phyloP scores from a whole-genome alignment of 352 stramenopile species.

The Phytophthora sansomeana region DNA sequence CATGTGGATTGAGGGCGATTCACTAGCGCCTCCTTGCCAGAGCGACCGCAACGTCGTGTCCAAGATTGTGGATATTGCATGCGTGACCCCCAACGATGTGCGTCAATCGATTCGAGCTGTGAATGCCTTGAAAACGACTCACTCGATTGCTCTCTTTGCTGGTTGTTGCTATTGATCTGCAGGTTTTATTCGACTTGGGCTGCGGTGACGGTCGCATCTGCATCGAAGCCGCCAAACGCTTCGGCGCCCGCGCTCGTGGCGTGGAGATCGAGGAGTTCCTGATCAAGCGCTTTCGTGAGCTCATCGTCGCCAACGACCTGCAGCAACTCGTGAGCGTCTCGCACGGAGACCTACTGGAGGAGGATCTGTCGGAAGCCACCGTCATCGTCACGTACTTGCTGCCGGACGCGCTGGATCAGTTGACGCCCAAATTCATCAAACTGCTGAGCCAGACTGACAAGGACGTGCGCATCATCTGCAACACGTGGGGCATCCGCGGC shows the following conservation, averaged over 20 bases:
- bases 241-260: slow-evolving; percentile 51
- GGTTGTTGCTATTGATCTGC: neutral
- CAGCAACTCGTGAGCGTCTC: slow-evolving; percentile 54
- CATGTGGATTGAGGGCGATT: slow-evolving; percentile 77
- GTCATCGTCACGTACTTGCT: slow-evolving; percentile 71
- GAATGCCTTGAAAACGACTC: neutral
- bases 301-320: slow-evolving; percentile 46
- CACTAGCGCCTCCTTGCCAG: slow-evolving; percentile 64
- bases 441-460: slow-evolving; percentile 43
- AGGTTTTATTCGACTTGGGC: slow-evolving; percentile 66
- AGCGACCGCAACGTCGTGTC: slow-evolving; percentile 65
- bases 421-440: slow-evolving; percentile 48
- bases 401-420: slow-evolving; percentile 54
- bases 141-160: slow-evolving; percentile 3
- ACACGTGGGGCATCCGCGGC: slow-evolving; percentile 62
- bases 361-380: slow-evolving; percentile 59
- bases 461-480: slow-evolving; percentile 66
- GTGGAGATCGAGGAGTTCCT: slow-evolving; percentile 69
- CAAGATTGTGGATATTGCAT: slow-evolving; percentile 60
- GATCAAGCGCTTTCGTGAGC: slow-evolving; percentile 52
- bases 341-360: slow-evolving; percentile 56
- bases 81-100: slow-evolving; percentile 52
- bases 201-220: slow-evolving; percentile 70
- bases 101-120: slow-evolving; percentile 13
- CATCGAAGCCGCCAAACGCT: slow-evolving; percentile 54